These are phyloP conservation scores for Diaporthe sp. DNA, from an alignment of 2,329 filamentous ascomycete species.

Conservation along the genomic window DNA sequence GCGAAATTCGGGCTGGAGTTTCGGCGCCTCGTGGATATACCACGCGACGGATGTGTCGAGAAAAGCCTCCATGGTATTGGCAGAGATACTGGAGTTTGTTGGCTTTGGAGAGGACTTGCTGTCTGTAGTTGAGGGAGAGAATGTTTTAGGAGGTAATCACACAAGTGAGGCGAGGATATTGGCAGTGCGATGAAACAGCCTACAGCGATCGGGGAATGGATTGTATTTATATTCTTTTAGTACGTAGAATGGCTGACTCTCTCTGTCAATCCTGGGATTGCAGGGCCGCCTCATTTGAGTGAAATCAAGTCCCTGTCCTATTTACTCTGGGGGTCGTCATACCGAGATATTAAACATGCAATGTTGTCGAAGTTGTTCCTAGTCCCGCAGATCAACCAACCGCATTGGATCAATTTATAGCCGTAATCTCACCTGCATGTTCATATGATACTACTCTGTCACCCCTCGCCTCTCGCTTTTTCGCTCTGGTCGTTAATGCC, in stretches of 20 bases:
- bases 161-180: neutral
- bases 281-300: fast-evolving
- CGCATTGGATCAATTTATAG: neutral
- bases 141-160: neutral
- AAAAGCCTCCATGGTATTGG: neutral
- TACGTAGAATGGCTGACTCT: neutral
- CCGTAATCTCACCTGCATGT: neutral
- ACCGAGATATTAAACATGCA: neutral
- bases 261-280: too few species aligned
- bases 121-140: neutral
- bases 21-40: neutral
- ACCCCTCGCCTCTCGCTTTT: neutral
- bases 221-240: neutral
- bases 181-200: neutral
- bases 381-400: neutral
- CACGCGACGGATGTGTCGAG: neutral
- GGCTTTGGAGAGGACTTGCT: neutral
- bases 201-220: neutral
- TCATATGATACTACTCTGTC: neutral
- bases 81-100: neutral
- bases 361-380: neutral
- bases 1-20: neutral
- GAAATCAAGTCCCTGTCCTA: neutral
- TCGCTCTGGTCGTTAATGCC: neutral
- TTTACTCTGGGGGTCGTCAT: neutral